phyloP scores from a whole-genome alignment of 176 grass and related monocot species.

The Cenchrus americanus region DNA sequence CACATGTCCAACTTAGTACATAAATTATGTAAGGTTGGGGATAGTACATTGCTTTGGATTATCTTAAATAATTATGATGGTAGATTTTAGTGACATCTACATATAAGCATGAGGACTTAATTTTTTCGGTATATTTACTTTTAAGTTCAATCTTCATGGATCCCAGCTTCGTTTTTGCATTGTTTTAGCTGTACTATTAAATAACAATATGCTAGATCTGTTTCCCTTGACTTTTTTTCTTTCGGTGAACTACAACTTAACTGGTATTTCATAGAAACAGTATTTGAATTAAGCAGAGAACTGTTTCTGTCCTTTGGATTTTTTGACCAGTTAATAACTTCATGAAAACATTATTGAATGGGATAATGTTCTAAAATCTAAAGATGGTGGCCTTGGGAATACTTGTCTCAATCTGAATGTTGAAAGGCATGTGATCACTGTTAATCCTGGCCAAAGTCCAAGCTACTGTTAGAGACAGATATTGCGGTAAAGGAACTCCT shows the following conservation, averaged over 20 bases:
- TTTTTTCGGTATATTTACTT: not conserved
- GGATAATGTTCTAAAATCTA: no score
- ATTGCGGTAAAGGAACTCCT: no score
- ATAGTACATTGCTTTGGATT: not conserved
- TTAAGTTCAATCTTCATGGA: conserved; percentile 3
- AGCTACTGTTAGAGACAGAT: no score
- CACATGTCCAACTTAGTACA: not conserved
- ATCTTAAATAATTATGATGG: not conserved
- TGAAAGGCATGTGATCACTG: no score
- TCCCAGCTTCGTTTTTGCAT: not conserved
- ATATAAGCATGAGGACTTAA: not conserved
- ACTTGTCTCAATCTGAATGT: no score
- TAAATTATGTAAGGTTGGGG: not conserved
- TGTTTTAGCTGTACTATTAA: not conserved
- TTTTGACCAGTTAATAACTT: no score
- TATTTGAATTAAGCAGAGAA: no score
- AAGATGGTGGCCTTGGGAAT: no score
- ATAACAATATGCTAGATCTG: not conserved
- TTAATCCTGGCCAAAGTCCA: no score
- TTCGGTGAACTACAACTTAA: conserved; percentile 54
- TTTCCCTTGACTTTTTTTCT: conserved; percentile 12
- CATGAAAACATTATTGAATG: no score
- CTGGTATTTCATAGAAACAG: no score
- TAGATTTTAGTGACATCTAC: not conserved
- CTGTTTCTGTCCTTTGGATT: no score